Conservation (phyloP, 2,329 filamentous ascomycete species). For the Aspergillus sp. region DNA sequence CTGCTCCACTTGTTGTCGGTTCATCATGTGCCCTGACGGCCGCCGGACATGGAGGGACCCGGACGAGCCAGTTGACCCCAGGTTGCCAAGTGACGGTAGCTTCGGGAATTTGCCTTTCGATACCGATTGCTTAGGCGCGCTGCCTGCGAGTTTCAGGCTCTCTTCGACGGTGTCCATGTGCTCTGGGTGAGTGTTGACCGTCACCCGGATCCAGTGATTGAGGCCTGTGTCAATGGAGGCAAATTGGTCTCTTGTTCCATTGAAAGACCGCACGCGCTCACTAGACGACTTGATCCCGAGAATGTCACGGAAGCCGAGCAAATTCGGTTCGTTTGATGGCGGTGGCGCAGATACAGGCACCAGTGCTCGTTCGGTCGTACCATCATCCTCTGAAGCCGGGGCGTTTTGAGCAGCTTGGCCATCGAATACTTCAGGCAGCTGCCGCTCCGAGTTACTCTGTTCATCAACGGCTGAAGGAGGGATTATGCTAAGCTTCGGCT, state of each 20-base stretch:
- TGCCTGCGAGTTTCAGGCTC: conserved; percentile 24
- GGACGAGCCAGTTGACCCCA: conserved; percentile 21
- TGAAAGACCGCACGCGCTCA: conserved; percentile 65
- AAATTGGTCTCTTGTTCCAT: conserved; percentile 62
- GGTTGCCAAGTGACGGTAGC: conserved; percentile 22
- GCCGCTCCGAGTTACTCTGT: conserved; percentile 8
- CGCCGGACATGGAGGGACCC: conserved; percentile 25
- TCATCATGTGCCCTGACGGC: conserved; percentile 35
- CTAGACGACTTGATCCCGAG: conserved; percentile 54
- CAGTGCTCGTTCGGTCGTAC: conserved; percentile 4
- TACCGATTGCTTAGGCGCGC: conserved; percentile 20
- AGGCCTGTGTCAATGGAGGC: conserved; percentile 66
- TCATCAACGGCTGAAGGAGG: conserved; percentile 14
- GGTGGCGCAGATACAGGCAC: conserved; percentile 7
- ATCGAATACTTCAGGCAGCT: conserved; percentile 8
- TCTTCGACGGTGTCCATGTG: conserved; percentile 37
- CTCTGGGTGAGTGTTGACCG: conserved; percentile 43
- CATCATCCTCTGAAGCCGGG: conserved; percentile 5
- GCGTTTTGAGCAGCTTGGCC: conserved; percentile 5
- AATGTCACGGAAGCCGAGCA: conserved; percentile 66
- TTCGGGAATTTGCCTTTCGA: conserved; percentile 35
- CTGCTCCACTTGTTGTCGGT: conserved; percentile 58
- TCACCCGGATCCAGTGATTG: conserved; percentile 47
- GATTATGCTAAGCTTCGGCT: conserved; percentile 23
- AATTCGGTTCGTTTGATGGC: conserved; percentile 25